phyloP scores from a whole-genome alignment of 192 early-diverging fungal genomes.

The Oehlia diaphana region DNA sequence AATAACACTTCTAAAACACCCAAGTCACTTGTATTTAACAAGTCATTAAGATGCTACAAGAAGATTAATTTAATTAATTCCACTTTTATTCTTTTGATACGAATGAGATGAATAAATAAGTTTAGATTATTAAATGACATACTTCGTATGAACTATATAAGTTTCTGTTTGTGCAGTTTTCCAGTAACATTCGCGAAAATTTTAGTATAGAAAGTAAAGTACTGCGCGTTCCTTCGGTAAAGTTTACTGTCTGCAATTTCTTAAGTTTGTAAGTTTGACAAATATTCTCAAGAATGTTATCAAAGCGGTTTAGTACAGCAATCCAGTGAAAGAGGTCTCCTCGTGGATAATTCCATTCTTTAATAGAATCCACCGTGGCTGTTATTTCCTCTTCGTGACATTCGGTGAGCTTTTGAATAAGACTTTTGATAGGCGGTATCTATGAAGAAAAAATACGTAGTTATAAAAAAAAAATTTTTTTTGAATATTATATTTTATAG shows the following conservation, averaged over 20 bases:
- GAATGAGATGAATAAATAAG: neutral
- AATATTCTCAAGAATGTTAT: constrained; percentile 69
- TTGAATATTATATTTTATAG: neutral
- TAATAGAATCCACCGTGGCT: constrained; percentile 44
- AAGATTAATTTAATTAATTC: neutral
- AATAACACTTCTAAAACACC: constrained; percentile 79
- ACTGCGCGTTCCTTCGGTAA: constrained; percentile 55
- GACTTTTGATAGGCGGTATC: constrained; percentile 53
- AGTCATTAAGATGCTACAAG: constrained; percentile 72
- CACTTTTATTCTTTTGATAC: neutral
- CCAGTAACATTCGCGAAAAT: constrained; percentile 82
- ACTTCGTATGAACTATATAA: constrained; percentile 93
- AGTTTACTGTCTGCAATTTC: constrained; percentile 60
- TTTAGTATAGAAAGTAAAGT: constrained; percentile 67
- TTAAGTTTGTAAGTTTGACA: constrained; percentile 67
- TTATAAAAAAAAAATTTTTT: neutral
- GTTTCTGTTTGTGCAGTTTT: constrained; percentile 93
- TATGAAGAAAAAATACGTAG: constrained; percentile 34
- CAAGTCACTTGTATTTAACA: constrained; percentile 79
- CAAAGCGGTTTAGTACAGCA: constrained; percentile 89
- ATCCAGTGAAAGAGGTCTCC: constrained; percentile 98
- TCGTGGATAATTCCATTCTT: constrained; percentile 78
- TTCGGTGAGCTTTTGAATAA: constrained; percentile 53
- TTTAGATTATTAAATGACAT: constrained; percentile 5
- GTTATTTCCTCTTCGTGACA: constrained; percentile 60